Evolutionary conservation across 257 asterid species (phyloP), one percentile per base, ranked within the genome.

Genomic region (Scutellaria galericulata): DNA sequence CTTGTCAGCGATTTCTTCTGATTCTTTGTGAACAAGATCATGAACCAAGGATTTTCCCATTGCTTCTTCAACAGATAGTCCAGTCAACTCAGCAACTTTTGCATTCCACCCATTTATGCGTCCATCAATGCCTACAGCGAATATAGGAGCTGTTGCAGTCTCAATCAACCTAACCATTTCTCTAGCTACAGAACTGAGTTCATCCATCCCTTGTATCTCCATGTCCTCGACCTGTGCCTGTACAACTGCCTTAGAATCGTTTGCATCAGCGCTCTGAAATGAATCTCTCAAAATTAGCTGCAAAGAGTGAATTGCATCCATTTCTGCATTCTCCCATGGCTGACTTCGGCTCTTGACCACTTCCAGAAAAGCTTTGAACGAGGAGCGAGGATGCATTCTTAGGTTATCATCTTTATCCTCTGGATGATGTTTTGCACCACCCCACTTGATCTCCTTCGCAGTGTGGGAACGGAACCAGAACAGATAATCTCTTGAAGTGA

Each of bases 291-390:
- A 82, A 51, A 91, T 91, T 65, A 91, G 89, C 81, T 89, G 97
- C 84, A 91, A 79, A 64, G 97, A 91, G 72, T 91, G 97, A 70
- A 89, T 89, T 7, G 97, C 98, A 78, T 93, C 97, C 91, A 93
- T 86, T 79, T 93, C 97, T 6, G 95, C 91, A 78, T 71, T 87
- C 78, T 93, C 97, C 98, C 98, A 93, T n/a, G 95, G 98, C 58
- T 83, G 72, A 79, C 97, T 90, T 57, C 93, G 79, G 65, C 95
- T 90, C 86, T 93, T 93, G 15, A 88, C 97, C 57, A 93, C 97
- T 78, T 93, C 98, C 13, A 93, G 78, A 82, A 93, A 93, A 18
- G 95, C 98, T 72, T 84, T 86, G 75, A 93, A 93, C 1, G 98
- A 93, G 42, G 97, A 93, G 12, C 98, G 92, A 0, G 97, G 97